Base-by-base conservation (phyloP, 371 early-diverging fungal genomes). In the Syncephalastrum monosporum region DNA sequence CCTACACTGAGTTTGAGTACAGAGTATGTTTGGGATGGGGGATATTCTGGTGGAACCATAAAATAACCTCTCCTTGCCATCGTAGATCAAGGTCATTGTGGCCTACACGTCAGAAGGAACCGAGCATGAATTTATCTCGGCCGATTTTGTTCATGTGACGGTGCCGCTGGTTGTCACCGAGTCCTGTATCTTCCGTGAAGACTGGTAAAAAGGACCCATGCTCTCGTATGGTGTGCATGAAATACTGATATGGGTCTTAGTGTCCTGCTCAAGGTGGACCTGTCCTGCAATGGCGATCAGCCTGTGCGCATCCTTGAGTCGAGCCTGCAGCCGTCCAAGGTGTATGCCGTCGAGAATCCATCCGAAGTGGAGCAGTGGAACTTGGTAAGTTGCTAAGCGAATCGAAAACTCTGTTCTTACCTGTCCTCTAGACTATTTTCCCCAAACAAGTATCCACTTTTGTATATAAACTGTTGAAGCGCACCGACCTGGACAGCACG, bases 371-470 rank as follows among this genome's bases (percentile, higher is more conserved):
- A 71, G 12, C 52, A 76, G 17, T 82, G 83, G 53, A 75, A 82
- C 62, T 63, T 82, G 78, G 84, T 79, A 76, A 56, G 55, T 25
- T 14, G 5, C 14, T 16, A 50, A 24, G 17, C 12, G 21, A 43
- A 19, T 17, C n/a, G 42, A 29, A 33, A 33, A 7, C 38, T 13
- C 4, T 44, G 21, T 41, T 46, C 47, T 16, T 16, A 8, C 19
- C 10, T 47, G 16, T 27, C 47, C 3, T 21, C 27, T 52, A 85
- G 83, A 86, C 78, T 5, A 47, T 86, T 4, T 84, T 86, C 57
- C 85, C 84, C n/a, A 72, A 75, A 42, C 86, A 84, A 56, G 72
- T 75, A 0, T 77, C 84, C 1, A 78, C 81, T 3, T 86, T 84
- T 70, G 76, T 86, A 17, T 86, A 84, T 53, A 86, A 81, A 57